Base-by-base conservation (phyloP, 2,329 filamentous ascomycete species). In the Orbilia blumenaviensis region DNA sequence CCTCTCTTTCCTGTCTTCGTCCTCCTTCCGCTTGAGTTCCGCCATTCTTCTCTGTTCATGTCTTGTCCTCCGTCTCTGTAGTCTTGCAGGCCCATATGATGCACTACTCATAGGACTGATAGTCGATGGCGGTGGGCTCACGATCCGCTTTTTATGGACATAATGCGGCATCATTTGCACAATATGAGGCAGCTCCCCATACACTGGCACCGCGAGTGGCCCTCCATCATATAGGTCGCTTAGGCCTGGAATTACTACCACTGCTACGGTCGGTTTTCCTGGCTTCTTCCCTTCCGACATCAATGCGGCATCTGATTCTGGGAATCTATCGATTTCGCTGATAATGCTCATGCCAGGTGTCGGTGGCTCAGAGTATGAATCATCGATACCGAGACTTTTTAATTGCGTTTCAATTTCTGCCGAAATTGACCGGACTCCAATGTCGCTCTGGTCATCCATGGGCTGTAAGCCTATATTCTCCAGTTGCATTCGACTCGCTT, bases 61-160 rank as follows among this genome's bases (percentile, higher is more conserved):
- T 42, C 72, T 54, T 10, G 72, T 76, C 23, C 41, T 68, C 9
- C 72, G 58, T 29, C 72, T 41, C 16, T 76, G 72, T 21, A 76
- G 25, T 16, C 72, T 54, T 2, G 64, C 64, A 1, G 72, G 72
- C 25, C 72, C 72, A n/a, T 76, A 76, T 1, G 72, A 76, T 21
- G 72, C 72, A 54, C 72, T 76, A 76, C 72, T 76, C 64, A 76
- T 69, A 34, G 72, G 72, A 66, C 72, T 76, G 42, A 76, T 76
- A 4, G 72, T 76, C 18, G 72, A 76, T 27, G 72, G 72, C n/a
- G 72, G 72, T 18, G 72, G 72, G 18, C 64, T 69, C 18, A 66
- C 36, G n/a, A 76, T 69, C 41, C 72, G 54, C 58, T 68, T 76
- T 60, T 76, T 76, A 16, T 38, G 34, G 3, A 76, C 64, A 38